Evolutionary conservation across 2,329 filamentous ascomycete genomes (phyloP), one percentile per base, ranked within the genome.

Genomic region (Penicillium hordei): DNA sequence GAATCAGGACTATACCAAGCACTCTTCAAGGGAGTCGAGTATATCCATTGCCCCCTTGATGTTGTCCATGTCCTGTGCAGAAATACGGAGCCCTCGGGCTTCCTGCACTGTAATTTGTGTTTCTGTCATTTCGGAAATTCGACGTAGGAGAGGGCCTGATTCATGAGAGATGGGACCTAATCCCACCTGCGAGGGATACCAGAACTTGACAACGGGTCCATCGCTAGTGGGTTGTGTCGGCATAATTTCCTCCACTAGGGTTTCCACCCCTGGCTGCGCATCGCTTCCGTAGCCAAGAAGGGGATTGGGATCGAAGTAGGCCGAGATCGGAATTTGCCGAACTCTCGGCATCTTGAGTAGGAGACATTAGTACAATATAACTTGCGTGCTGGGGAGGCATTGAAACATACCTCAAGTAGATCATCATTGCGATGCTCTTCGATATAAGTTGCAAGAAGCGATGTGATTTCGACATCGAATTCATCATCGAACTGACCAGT

Each of bases 11-110:
- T 25, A 29, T 57, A 57, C 54, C 31, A 52, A 38, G 34, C 54
- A 57, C 46, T 39, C 48, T 13, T 43, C 48, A 40, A 52, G 33
- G 13, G 31, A 33, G n/a, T 43, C n/a, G 17, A 57, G 54, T 40
- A 21, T 40, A 29, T 40, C 25, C 17, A 40, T 39, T 25, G 48
- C 40, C 17, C n/a, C 10, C 5, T 38, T 15, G 9, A 45, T 33
- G 12, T 52, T 23, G 7, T 27, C 25, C 33, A 38, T 33, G 8
- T 9, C 3, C 10, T 29, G 19, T 17, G 48, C 54, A 38, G 39
- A 45, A 17, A 57, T 36, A 17, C 19, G 48, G 23, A 57, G 23
- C 13, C 53, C 53, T 21, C 33, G 12, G 2, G 44, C 33, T 17
- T 23, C 21, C 13, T 29, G 31, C 15, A 40, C 34, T 27, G 42